Percentiles rank a stretch among this genome's conserved stretches.
These are phyloP conservation scores for Cercospora beticola DNA, from an alignment of 2,329 filamentous ascomycete species.

Conservation along the genomic window DNA sequence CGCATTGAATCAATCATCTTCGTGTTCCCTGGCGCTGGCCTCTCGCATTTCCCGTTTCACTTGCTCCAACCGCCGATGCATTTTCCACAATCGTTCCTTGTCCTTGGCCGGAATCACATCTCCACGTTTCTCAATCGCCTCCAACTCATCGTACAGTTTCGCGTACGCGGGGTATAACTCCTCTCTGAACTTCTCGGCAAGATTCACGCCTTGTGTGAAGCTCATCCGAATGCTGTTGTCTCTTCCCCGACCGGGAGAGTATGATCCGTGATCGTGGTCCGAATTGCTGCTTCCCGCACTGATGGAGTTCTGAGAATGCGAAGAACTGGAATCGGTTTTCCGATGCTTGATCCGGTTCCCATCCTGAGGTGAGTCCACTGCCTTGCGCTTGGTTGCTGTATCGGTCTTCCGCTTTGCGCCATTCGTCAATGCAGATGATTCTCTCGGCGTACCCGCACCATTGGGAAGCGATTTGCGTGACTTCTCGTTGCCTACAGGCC, in stretches of 20 bases:
- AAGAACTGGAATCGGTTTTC: constrained; percentile 37
- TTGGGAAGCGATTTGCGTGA: constrained; percentile 37
- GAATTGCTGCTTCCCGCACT: constrained; percentile 27
- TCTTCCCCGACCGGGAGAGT: constrained; percentile 24
- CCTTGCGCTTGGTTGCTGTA: constrained; percentile 48
- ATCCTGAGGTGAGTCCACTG: constrained; percentile 39
- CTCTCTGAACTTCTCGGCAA: constrained; percentile 54
- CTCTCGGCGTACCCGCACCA: constrained; percentile 37
- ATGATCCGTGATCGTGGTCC: background rate
- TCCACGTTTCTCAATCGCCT: constrained; percentile 36
- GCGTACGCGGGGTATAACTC: constrained; percentile 59
- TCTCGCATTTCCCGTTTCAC: constrained; percentile 59
- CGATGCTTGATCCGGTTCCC: constrained; percentile 34
- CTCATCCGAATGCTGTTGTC: constrained; percentile 24
- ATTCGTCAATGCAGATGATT: constrained; percentile 15
- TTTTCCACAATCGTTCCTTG: constrained; percentile 53
- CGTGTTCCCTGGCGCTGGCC: constrained; percentile 34
- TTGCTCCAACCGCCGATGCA: constrained; percentile 54
- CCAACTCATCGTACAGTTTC: constrained; percentile 53
- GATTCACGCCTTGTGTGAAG: constrained; percentile 44
- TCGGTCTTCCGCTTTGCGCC: constrained; percentile 32
- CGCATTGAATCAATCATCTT: constrained; percentile 7
- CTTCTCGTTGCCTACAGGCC: constrained; percentile 23
- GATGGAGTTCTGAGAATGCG: constrained; percentile 32
- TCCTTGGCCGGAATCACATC: constrained; percentile 42